A percentile compares a stretch with the other conserved stretches of the same genome.
Conservation (phyloP, 2,329 filamentous ascomycete species). For the Xylaria sp. region DNA sequence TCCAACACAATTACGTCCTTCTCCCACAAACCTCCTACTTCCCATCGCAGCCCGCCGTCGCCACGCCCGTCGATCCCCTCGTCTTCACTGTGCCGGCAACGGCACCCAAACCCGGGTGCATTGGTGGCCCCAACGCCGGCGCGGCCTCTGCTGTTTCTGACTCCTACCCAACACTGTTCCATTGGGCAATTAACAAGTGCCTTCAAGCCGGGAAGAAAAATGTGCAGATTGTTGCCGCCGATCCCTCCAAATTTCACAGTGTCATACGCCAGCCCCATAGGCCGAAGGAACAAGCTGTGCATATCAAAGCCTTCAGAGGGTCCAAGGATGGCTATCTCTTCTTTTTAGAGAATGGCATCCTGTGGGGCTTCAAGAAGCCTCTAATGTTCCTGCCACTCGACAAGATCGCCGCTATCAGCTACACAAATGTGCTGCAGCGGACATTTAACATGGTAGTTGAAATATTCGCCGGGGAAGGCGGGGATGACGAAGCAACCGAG, state of each 20-base stretch:
- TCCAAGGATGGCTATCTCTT: slow-evolving; percentile 73
- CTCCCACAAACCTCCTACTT: slow-evolving; percentile 63
- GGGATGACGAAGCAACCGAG: slow-evolving; percentile 55
- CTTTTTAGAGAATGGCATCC: slow-evolving; percentile 68
- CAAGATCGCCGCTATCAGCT: slow-evolving; percentile 66
- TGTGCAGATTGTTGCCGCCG: slow-evolving; percentile 56
- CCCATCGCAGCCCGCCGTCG: slow-evolving; percentile 51
- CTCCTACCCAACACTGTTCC: slow-evolving; percentile 62
- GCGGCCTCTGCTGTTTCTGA: slow-evolving; percentile 62
- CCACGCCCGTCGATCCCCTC: slow-evolving; percentile 58
- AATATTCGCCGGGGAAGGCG: slow-evolving; percentile 51
- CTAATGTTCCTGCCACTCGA: slow-evolving; percentile 67
- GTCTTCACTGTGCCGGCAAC: slow-evolving; percentile 67
- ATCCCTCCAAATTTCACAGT: slow-evolving; percentile 63
- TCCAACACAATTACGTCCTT: slow-evolving; percentile 69
- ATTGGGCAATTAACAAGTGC: slow-evolving; percentile 63
- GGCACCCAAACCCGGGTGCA: slow-evolving; percentile 64
- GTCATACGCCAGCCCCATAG: slow-evolving; percentile 62
- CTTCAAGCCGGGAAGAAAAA: slow-evolving; percentile 56
- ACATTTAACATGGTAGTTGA: slow-evolving; percentile 73
- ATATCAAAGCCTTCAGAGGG: slow-evolving; percentile 69
- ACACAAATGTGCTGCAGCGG: slow-evolving; percentile 69
- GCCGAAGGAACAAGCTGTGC: slow-evolving; percentile 66
- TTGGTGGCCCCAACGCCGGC: slow-evolving; percentile 56
- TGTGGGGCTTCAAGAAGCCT: slow-evolving; percentile 75